Evolutionary conservation across 2,329 filamentous ascomycete genomes (phyloP).

Genomic region (Penicillium decumbens): DNA sequence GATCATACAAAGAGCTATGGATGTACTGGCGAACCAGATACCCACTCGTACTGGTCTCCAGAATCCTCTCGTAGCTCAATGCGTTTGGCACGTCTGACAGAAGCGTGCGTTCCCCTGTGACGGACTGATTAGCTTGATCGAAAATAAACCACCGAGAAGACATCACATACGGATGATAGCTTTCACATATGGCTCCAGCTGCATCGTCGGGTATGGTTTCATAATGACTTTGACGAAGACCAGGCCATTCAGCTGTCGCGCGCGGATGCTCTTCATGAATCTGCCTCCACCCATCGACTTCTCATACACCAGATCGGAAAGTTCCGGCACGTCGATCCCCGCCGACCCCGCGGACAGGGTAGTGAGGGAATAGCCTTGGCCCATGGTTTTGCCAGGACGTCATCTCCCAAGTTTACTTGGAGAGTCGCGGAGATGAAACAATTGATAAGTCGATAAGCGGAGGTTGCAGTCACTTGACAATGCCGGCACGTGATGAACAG

Average conservation of each 20-base stretch:
- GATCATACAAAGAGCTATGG: conserved; percentile 94
- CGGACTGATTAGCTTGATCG: conserved; percentile 17
- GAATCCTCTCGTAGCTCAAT: conserved; percentile 78
- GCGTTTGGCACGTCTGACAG: conserved; percentile 85
- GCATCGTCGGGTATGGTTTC: conserved; percentile 81
- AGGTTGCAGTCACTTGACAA: conserved; percentile 21
- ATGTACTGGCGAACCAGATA: conserved; percentile 93
- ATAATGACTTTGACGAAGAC: conserved; percentile 92
- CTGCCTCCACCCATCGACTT: conserved; percentile 84
- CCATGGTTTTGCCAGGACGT: conserved; percentile 58
- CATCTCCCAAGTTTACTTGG: conserved; percentile 26
- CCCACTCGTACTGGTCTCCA: conserved; percentile 87
- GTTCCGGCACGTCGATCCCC: conserved; percentile 88
- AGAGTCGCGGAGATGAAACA: conserved; percentile 2
- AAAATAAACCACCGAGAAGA: background rate
- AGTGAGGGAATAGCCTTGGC: conserved; percentile 91
- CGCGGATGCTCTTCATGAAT: conserved; percentile 95
- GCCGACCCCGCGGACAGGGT: conserved; percentile 87
- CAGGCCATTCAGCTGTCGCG: conserved; percentile 81
- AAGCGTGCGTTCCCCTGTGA: conserved; percentile 68
- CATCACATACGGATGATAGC: conserved; percentile 60
- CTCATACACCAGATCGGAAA: conserved; percentile 86
- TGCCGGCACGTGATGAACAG: conserved; percentile 19
- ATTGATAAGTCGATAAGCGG: conserved; percentile 13
- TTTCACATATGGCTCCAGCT: conserved; percentile 72